Base-by-base conservation (phyloP, 2,329 filamentous ascomycete genomes). In the Metarhizium anisopliae region DNA sequence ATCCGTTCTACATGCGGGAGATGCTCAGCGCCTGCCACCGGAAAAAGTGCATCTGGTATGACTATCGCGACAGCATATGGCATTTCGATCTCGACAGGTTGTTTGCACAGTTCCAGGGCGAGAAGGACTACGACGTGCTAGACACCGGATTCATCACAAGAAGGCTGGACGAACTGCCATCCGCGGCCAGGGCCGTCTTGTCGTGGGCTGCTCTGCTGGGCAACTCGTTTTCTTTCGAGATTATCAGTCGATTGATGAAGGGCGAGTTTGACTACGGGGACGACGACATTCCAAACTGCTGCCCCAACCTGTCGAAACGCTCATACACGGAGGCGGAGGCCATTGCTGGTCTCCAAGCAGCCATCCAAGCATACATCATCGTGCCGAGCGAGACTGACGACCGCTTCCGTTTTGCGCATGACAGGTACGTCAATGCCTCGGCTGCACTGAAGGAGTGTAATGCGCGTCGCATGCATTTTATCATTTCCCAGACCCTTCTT, bases 1-100 rank as follows among this genome's bases (percentile, higher is more conserved):
- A 95, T 59, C 87, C 91, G 0, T 96, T 96, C 65, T 95, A 94
- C 65, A 88, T 96, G 68, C 81, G 90, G 55, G 90, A 96, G 71
- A 95, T 96, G 81, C 80, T 96, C 4, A 89, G 89, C 65, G 86
- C 87, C 3, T 95, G 90, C 67, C 86, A 95, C 68, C 84, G 89
- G 45, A 94, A 90, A 66, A 86, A 86, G 61, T 95, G 89, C 68
- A 87, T 96, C 52, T 95, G 86, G 82, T 96, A 95, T 69, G 90
- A 91, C 59, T 96, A 94, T 78, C 85, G 84, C 62, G 83, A 87
- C 60, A 89, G 85, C 50, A 79, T 81, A 50, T 97, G 93, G 93
- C 80, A 87, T 49, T 96, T 86, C 67, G 87, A 95, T 65, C 74
- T 96, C 11, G 91, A 96, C 69, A 84, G 82, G 60, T 83, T 96